A percentile compares a stretch with the other conserved stretches of the same genome.
These are phyloP conservation scores for Fagus crenata DNA, from an alignment of 306 rosid species.

Conservation along the genomic window DNA sequence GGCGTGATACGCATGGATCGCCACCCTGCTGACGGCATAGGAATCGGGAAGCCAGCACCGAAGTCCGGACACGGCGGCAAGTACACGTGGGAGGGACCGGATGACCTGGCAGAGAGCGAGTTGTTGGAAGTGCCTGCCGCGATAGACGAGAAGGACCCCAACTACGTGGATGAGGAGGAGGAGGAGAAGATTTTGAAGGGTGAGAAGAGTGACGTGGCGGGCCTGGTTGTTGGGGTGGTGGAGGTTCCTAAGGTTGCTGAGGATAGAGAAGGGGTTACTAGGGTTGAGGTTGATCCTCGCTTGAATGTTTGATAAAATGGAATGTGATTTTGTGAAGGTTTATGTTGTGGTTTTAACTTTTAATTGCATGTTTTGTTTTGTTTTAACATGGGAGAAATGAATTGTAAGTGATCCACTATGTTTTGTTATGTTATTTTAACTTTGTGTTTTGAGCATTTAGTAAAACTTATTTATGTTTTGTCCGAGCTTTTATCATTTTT, in stretches of 20 bases:
- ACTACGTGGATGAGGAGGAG: conserved; percentile 63
- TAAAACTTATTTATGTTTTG: neutral
- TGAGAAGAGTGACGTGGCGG: conserved; percentile 32
- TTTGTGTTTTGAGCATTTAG: neutral
- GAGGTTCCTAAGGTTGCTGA: conserved; percentile 55
- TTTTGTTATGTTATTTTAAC: neutral
- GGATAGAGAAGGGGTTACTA: conserved; percentile 45
- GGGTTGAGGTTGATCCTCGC: conserved; percentile 72
- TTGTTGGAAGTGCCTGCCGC: conserved; percentile 58
- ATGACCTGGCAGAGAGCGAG: conserved; percentile 35
- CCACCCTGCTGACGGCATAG: conserved; percentile 57
- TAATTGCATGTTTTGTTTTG: neutral
- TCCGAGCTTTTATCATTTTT: neutral
- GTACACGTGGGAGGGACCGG: conserved; percentile 92
- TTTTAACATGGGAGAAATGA: neutral
- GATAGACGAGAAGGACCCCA: conserved; percentile 71
- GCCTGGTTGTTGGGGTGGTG: conserved; percentile 53
- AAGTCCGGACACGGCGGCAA: conserved; percentile 82
- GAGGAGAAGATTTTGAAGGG: conserved; percentile 37
- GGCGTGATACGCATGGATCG: conserved; percentile 68
- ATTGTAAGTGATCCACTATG: neutral
- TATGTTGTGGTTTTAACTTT: neutral
- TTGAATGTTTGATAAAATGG: conserved; percentile 12
- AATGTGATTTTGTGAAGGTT: neutral
- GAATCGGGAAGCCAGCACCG: conserved; percentile 47